phyloP scores from a whole-genome alignment of 305 asterid species.

The Fraxinus albicans region DNA sequence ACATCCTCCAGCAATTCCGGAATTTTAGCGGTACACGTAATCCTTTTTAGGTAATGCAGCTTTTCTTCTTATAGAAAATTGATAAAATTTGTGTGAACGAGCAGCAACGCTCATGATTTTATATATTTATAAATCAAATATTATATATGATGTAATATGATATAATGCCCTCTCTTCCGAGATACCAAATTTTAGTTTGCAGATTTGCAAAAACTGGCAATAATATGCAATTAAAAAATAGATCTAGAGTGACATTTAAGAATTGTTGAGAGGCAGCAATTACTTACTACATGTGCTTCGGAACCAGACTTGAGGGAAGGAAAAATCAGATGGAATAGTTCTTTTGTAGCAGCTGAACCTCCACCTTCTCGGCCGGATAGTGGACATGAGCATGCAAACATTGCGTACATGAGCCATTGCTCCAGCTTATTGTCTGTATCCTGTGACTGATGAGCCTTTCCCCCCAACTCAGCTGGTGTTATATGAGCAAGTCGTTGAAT shows the following conservation, averaged over 20 bases:
- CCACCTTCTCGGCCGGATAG: slow-evolving; percentile 82
- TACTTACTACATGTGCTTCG: slow-evolving; percentile 85
- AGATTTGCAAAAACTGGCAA: slow-evolving; percentile 13
- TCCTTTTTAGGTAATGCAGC: neutral
- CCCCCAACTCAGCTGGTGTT: slow-evolving; percentile 95
- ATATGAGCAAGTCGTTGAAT: slow-evolving; percentile 93
- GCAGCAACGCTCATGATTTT: neutral
- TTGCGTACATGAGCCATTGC: slow-evolving; percentile 99
- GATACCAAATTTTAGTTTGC: neutral
- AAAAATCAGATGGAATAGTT: slow-evolving; percentile 90
- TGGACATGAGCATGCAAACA: slow-evolving; percentile 97
- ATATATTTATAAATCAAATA: neutral
- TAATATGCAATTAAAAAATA: neutral
- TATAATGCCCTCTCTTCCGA: neutral
- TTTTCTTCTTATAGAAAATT: neutral
- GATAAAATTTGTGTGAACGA: neutral
- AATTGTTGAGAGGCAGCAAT: slow-evolving; percentile 26
- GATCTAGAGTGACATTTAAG: slow-evolving; percentile 16
- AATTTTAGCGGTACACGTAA: neutral
- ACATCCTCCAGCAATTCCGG: neutral
- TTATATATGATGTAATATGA: neutral
- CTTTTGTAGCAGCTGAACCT: slow-evolving; percentile 85
- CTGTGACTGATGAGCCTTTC: slow-evolving; percentile 93
- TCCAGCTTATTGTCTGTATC: slow-evolving; percentile 96
- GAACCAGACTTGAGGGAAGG: slow-evolving; percentile 97